Evolutionary conservation across 2,329 filamentous ascomycete species (phyloP), one percentile per base, ranked within the genome.

Genomic region (Knoxdaviesia capensis): DNA sequence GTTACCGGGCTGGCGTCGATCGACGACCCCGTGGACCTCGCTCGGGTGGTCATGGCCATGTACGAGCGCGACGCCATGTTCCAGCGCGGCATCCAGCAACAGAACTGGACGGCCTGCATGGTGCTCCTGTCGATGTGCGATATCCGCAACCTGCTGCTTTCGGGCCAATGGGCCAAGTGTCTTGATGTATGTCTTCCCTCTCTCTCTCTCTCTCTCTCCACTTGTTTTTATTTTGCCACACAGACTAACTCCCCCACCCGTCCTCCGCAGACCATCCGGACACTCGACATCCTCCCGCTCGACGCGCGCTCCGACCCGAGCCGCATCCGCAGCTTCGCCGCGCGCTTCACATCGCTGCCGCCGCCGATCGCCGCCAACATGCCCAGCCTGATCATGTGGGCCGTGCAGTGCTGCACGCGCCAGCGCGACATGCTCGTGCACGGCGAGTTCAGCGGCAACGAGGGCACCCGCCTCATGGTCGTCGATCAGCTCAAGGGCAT

Each of bases 301-400:
- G 68, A 76, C 40, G 79, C 83, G 10, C 62, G 64, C 29, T 83
- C 84, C 52, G 80, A 88, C 53, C 75, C 90, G 44, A 71, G 75
- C 51, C 71, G 68, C 40, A 88, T 98, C 59, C 83, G 90, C 48
- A 70, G 70, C 48, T 77, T 77, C 46, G 86, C 88, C 1, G 76
- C 83, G 51, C 79, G 77, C 47, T 96, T 98, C 61, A 73, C 83
- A 10, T 68, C 71, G 2, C 70, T 93, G 36, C 74, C 85, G 4
- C 75, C 84, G 49, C 74, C 86, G 6, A 81, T 98, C 36, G 80
- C 87, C 3, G 78, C 84, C 55, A 93, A 90, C 53, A 77, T 94
- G 51, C 88, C 88, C 11, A 85, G 88, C 58, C 68, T 96, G 47
- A 71, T 98, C 48, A 80, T 94, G 63, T 96, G 90, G 90, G 85